These are phyloP conservation scores for Elsinoe ampelina DNA, from an alignment of 2,329 filamentous ascomycete genomes.

Conservation along the genomic window DNA sequence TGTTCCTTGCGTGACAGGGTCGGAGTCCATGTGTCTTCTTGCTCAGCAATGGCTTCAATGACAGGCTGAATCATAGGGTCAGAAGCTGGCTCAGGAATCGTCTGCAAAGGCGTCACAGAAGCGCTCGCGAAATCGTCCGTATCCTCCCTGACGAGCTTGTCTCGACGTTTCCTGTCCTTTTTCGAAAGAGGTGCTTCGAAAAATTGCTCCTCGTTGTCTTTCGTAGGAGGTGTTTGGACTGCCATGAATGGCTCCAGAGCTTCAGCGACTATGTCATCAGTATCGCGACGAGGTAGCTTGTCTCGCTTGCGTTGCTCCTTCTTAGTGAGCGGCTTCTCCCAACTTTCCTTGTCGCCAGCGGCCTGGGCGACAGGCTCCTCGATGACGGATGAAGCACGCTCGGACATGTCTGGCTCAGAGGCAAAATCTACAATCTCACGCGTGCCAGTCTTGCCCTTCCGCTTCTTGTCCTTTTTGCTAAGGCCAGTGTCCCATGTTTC, in stretches of 20 bases:
- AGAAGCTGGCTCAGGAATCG: neutral
- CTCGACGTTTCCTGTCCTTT: constrained; percentile 14
- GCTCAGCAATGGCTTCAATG: neutral
- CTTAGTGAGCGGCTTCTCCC: constrained; percentile 27
- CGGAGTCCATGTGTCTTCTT: constrained; percentile 25
- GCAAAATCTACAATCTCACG: constrained; percentile 7
- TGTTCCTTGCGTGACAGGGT: constrained; percentile 28
- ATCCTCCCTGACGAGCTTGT: constrained; percentile 4
- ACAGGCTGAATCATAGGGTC: no score
- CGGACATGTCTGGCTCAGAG: constrained; percentile 7
- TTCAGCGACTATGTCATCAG: neutral
- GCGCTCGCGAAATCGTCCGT: neutral
- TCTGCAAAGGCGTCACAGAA: neutral
- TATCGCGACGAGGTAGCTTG: constrained; percentile 13
- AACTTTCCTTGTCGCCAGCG: constrained; percentile 19
- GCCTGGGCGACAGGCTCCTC: constrained; percentile 20
- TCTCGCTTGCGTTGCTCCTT: constrained; percentile 34
- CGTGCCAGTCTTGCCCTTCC: constrained; percentile 1
- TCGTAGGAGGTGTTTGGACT: neutral
- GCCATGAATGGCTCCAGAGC: neutral
- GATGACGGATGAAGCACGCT: neutral
- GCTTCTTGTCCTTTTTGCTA: constrained; percentile 12
- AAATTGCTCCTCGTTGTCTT: constrained; percentile 1
- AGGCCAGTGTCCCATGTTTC: constrained; percentile 9
- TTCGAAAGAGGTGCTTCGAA: constrained; percentile 10